These are phyloP conservation scores for Plantago elongata DNA, from an alignment of 257 asterid genomes.

Conservation along the genomic window DNA sequence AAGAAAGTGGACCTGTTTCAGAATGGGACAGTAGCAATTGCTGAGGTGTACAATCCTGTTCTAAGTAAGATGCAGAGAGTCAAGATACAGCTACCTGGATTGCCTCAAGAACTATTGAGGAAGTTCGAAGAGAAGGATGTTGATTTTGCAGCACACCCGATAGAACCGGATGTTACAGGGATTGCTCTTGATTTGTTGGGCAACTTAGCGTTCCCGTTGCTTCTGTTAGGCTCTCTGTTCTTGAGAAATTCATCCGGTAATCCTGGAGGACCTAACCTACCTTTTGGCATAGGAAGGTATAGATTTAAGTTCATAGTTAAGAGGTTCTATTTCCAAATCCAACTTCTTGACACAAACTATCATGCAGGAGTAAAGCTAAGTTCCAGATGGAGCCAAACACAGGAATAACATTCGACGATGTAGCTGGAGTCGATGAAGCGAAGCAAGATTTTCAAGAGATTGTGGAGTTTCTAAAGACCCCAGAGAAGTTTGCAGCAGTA, in stretches of 20 bases:
- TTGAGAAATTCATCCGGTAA: conserved; percentile 33
- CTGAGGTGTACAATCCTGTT: conserved; percentile 48
- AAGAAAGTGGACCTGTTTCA: conserved; percentile 55
- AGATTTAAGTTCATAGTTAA: too few species aligned
- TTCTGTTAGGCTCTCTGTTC: conserved; percentile 40
- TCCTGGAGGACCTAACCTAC: conserved; percentile 59
- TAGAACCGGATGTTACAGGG: conserved; percentile 28
- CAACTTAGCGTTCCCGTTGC: conserved; percentile 54
- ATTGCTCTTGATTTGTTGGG: conserved; percentile 45
- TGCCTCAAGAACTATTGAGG: conserved; percentile 46
- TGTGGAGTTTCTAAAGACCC: conserved; percentile 53
- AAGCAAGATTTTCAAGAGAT: conserved; percentile 60
- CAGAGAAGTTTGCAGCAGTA: conserved; percentile 58
- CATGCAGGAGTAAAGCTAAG: conserved; percentile 57
- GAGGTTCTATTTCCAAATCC: not conserved
- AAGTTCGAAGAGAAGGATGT: conserved; percentile 49
- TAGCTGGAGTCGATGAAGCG: conserved; percentile 78
- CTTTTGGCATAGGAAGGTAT: conserved; percentile 67
- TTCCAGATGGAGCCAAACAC: conserved; percentile 73
- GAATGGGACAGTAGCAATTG: conserved; percentile 55
- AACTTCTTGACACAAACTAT: not conserved
- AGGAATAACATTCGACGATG: conserved; percentile 63
- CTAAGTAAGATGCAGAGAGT: conserved; percentile 52
- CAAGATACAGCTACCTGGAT: conserved; percentile 52
- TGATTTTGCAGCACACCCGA: conserved; percentile 51